A percentile compares a stretch with the other conserved stretches of the same genome.
phyloP scores from a whole-genome alignment of 225 moss, liverwort and hornwort genomes.

The Straminergon stramineum region DNA sequence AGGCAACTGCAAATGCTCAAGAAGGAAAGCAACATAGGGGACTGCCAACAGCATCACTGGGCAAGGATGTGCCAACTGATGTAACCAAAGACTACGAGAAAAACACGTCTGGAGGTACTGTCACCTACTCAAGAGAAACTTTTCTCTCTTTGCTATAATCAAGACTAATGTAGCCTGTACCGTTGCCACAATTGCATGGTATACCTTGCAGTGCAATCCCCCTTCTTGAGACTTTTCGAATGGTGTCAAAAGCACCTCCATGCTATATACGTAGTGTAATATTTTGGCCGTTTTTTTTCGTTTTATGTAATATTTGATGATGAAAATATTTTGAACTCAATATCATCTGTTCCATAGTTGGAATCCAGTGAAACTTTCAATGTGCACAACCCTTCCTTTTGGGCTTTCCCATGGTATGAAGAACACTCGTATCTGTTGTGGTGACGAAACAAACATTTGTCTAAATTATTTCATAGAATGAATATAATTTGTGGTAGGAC shows the following conservation, averaged over 20 bases:
- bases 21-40: slow-evolving; percentile 30
- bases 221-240: background rate
- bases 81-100: background rate
- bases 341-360: background rate
- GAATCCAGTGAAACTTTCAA: background rate
- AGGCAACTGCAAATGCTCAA: background rate
- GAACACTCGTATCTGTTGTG: background rate
- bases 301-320: background rate
- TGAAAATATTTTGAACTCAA: background rate
- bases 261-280: background rate
- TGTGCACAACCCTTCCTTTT: background rate
- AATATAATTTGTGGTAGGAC: background rate
- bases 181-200: background rate
- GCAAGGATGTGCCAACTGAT: slow-evolving; percentile 7
- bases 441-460: background rate
- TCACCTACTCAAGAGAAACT: background rate
- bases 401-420: background rate
- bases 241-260: background rate
- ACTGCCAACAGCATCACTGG: slow-evolving; percentile 2
- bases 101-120: slow-evolving; percentile 12
- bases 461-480: background rate
- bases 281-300: background rate
- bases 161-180: background rate
- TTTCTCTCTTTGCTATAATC: background rate
- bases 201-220: background rate